phyloP scores from a whole-genome alignment of 1,284 basidiomycete species.

The Moniliella sp. region DNA sequence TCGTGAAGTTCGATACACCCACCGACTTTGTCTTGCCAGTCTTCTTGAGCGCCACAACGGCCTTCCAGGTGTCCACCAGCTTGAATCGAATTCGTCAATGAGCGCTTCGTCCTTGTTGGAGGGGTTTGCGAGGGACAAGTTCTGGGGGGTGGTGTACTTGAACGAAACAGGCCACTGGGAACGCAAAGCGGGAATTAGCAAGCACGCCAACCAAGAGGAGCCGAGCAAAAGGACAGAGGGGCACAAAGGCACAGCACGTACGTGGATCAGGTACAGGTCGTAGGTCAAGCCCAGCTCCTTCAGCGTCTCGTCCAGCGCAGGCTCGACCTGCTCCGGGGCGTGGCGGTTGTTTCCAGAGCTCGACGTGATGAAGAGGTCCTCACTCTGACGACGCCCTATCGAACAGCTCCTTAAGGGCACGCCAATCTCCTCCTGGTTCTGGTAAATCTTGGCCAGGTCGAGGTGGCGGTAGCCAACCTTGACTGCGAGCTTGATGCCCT shows the following conservation, averaged over 20 bases:
- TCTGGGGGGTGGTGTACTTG: slow-evolving; percentile 6
- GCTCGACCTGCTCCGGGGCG: slow-evolving; percentile 27
- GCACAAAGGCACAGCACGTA: too few species aligned
- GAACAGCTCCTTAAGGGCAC: slow-evolving; percentile 35
- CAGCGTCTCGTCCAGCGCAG: slow-evolving; percentile 34
- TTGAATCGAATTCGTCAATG: slow-evolving; percentile 43
- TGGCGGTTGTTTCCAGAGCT: slow-evolving; percentile 49
- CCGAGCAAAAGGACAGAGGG: too few species aligned
- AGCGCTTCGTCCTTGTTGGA: slow-evolving; percentile 38
- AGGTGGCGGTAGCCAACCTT: slow-evolving; percentile 23
- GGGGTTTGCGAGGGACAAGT: slow-evolving; percentile 42
- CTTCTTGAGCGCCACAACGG: slow-evolving; percentile 45
- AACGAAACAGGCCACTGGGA: slow-evolving; percentile 56
- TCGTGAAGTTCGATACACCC: slow-evolving; percentile 50
- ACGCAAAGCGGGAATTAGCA: too few species aligned
- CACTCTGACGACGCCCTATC: slow-evolving; percentile 34
- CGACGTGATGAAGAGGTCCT: slow-evolving; percentile 38
- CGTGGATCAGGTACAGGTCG: slow-evolving; percentile 49
- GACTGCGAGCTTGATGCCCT: slow-evolving; percentile 37
- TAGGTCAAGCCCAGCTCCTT: slow-evolving; percentile 33
- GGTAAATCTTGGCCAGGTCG: slow-evolving; percentile 25
- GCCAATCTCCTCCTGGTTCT: slow-evolving; percentile 35
- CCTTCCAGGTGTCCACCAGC: slow-evolving; percentile 59
- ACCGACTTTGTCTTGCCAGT: slow-evolving; percentile 34
- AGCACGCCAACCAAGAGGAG: too few species aligned